A percentile compares a stretch with the other conserved stretches of the same genome.
Conservation (phyloP, 352 stramenopile genomes). For the Aphanomyces invadans region DNA sequence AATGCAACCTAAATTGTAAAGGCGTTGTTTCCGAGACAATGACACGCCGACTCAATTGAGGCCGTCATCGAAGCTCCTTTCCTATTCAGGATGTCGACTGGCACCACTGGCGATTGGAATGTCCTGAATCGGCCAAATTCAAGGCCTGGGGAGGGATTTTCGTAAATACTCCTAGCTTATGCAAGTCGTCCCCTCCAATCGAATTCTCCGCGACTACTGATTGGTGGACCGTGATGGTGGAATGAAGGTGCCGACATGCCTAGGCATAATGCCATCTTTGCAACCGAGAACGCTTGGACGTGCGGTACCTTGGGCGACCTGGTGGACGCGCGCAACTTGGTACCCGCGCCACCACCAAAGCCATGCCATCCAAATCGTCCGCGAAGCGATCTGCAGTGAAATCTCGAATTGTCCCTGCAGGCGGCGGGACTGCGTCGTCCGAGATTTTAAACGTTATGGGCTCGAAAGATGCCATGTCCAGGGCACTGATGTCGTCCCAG, state of each 20-base stretch:
- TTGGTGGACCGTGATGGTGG: neutral
- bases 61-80: no score
- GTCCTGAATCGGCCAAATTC: neutral
- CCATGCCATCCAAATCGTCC: neutral
- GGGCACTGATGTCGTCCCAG: neutral
- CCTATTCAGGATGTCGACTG: no score
- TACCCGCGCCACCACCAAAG: no score
- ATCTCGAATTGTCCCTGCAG: neutral
- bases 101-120: no score
- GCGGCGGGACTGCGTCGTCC: neutral
- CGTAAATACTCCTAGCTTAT: no score
- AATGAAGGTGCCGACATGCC: no score
- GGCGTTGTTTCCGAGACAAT: no score
- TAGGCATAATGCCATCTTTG: no score
- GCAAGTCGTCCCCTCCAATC: neutral
- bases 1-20: no score
- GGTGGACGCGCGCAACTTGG: neutral
- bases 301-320: neutral
- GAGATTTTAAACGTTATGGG: neutral
- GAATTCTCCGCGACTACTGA: neutral
- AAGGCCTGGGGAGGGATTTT: no score
- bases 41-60: no score
- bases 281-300: neutral
- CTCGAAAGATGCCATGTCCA: conserved; percentile 2
- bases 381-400: neutral